These are phyloP conservation scores for Hevea brasiliensis DNA, from an alignment of 345 rosid genomes.

Conservation along the genomic window DNA sequence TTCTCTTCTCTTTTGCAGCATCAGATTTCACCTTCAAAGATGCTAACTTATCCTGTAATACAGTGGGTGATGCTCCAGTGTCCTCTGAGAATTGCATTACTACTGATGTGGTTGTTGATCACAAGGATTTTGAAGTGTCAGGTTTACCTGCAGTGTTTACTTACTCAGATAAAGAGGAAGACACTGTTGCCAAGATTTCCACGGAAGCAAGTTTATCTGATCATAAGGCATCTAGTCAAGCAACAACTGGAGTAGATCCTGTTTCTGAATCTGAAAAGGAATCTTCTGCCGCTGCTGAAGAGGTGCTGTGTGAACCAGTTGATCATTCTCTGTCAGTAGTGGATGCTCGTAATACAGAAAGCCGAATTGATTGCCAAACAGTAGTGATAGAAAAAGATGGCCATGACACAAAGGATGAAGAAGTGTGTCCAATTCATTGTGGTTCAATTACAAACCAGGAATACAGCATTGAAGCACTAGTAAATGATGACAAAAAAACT, in stretches of 20 bases:
- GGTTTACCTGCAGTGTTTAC: slow-evolving; percentile 16
- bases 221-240: slow-evolving; percentile 31
- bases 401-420: slow-evolving; percentile 29
- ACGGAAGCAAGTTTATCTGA: slow-evolving; percentile 27
- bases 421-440: slow-evolving; percentile 23
- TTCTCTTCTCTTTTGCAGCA: slow-evolving; percentile 5
- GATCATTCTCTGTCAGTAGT: slow-evolving; percentile 26
- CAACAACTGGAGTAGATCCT: slow-evolving; percentile 20
- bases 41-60: slow-evolving; percentile 16
- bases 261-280: slow-evolving; percentile 28
- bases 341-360: slow-evolving; percentile 36
- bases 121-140: slow-evolving; percentile 30
- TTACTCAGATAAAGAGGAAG: slow-evolving; percentile 27
- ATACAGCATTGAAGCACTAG: slow-evolving; percentile 31
- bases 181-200: slow-evolving; percentile 15
- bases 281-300: slow-evolving; percentile 26
- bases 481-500: slow-evolving; percentile 28
- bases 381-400: slow-evolving; percentile 24
- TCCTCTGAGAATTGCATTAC: slow-evolving; percentile 24
- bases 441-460: slow-evolving; percentile 34
- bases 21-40: background rate
- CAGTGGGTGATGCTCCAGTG: slow-evolving; percentile 17
- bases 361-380: slow-evolving; percentile 25
- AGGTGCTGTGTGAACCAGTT: slow-evolving; percentile 18
- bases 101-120: slow-evolving; percentile 26